A percentile compares a stretch with the other conserved stretches of the same genome.
Evolutionary conservation across 306 rosid species (phyloP).

Genomic region (Fragaria iinumae): DNA sequence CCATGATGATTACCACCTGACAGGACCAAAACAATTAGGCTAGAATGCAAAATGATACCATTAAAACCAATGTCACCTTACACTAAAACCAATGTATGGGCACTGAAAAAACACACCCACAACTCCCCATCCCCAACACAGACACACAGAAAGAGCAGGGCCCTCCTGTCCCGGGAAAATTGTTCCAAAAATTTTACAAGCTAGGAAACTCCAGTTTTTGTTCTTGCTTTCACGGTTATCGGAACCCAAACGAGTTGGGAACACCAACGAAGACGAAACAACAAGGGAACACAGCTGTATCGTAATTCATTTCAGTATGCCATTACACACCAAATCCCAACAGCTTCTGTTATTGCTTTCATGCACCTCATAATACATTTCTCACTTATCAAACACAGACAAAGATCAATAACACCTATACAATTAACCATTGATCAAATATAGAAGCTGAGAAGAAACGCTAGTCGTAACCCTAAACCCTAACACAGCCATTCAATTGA

Average conservation of each 20-base stretch:
- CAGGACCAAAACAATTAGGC: slow-evolving; percentile 14
- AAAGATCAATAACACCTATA: too few species aligned
- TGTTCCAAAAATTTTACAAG: too few species aligned
- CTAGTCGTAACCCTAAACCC: background rate
- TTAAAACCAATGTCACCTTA: background rate
- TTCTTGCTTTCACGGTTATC: background rate
- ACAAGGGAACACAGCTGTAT: background rate
- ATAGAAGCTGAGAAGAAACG: background rate
- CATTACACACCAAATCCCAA: background rate
- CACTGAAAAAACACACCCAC: background rate
- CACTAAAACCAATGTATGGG: background rate
- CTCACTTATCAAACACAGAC: background rate
- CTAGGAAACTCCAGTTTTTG: too few species aligned
- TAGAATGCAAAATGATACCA: background rate
- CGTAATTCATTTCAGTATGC: background rate
- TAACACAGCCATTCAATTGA: background rate
- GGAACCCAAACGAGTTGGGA: background rate
- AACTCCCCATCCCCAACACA: background rate
- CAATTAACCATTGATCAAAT: too few species aligned
- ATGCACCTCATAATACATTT: background rate
- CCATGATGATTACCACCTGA: slow-evolving; percentile 51
- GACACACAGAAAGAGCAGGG: background rate
- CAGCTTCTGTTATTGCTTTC: background rate
- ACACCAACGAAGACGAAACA: background rate
- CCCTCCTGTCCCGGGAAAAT: background rate